Conservation (phyloP, 2,329 filamentous ascomycete genomes). For the Fusarium tanahbumbuense region DNA sequence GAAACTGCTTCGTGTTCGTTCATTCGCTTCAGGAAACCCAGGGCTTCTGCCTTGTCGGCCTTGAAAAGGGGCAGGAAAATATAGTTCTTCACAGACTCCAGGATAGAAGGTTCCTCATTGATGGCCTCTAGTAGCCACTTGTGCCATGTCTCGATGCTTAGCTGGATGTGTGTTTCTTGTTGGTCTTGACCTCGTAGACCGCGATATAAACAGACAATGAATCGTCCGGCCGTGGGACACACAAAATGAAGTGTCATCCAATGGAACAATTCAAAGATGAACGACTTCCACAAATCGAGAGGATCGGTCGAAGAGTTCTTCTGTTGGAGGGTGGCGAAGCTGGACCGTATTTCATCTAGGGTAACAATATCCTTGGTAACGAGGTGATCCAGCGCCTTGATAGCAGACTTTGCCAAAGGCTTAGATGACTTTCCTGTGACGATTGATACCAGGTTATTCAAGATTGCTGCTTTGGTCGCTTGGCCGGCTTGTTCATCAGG, state of each 20-base stretch:
- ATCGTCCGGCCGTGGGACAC: conserved; percentile 69
- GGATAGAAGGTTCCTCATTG: conserved; percentile 59
- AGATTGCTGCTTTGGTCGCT: conserved; percentile 58
- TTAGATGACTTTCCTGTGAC: conserved; percentile 70
- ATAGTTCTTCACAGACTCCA: conserved; percentile 74
- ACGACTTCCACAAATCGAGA: conserved; percentile 61
- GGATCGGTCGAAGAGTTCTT: conserved; percentile 18
- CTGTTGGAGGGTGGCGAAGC: conserved; percentile 57
- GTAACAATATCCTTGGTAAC: conserved; percentile 69
- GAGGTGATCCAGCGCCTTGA: conserved; percentile 75
- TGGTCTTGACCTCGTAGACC: conserved; percentile 53
- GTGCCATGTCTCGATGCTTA: conserved; percentile 62
- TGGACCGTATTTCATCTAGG: conserved; percentile 57
- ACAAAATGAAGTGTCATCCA: conserved; percentile 70
- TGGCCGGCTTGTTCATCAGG: conserved; percentile 54
- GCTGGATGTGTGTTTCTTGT: conserved; percentile 40
- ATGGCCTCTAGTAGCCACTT: conserved; percentile 66
- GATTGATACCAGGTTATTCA: conserved; percentile 67
- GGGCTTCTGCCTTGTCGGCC: conserved; percentile 63
- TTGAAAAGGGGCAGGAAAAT: conserved; percentile 73
- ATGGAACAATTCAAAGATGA: conserved; percentile 61
- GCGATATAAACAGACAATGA: conserved; percentile 68
- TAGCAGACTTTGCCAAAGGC: conserved; percentile 75
- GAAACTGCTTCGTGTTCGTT: conserved; percentile 62
- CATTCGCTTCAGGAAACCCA: conserved; percentile 68